Evolutionary conservation across 257 asterid genomes (phyloP).

Genomic region (Ballota nigra): DNA sequence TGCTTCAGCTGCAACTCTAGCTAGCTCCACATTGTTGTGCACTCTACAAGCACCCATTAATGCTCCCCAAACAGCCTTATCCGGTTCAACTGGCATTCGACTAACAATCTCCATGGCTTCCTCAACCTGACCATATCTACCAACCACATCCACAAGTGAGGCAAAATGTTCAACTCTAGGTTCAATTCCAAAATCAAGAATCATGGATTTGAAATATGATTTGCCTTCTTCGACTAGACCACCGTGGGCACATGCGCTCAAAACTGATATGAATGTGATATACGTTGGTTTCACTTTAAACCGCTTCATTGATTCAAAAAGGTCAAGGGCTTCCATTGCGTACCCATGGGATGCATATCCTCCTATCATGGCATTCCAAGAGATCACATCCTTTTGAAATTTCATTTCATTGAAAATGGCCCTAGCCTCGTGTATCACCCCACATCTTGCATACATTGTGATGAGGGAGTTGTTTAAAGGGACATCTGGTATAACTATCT

Average conservation of each 20-base stretch:
- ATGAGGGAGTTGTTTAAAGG: constrained; percentile 77
- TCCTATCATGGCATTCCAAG: constrained; percentile 94
- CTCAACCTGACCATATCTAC: constrained; percentile 61
- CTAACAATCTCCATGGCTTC: constrained; percentile 65
- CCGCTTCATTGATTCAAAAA: constrained; percentile 68
- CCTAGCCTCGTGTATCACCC: constrained; percentile 72
- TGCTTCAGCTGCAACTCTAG: constrained; percentile 59
- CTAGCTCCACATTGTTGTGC: constrained; percentile 61
- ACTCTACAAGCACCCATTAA: constrained; percentile 70
- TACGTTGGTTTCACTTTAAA: constrained; percentile 54
- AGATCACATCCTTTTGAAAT: constrained; percentile 58
- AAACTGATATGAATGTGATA: constrained; percentile 72
- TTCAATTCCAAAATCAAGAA: constrained; percentile 58
- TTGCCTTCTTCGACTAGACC: constrained; percentile 70
- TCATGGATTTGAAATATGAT: constrained; percentile 63
- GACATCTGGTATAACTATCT: constrained; percentile 58
- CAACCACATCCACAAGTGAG: constrained; percentile 74
- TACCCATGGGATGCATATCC: constrained; percentile 77
- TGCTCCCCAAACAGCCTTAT: constrained; percentile 89
- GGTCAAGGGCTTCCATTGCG: constrained; percentile 62
- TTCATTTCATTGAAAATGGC: constrained; percentile 52
- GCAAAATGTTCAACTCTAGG: constrained; percentile 76
- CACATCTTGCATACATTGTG: constrained; percentile 85
- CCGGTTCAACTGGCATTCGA: constrained; percentile 64
- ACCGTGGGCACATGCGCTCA: constrained; percentile 80